Conservation (phyloP, 495 filamentous ascomycete species). For the Viridothelium virens region DNA sequence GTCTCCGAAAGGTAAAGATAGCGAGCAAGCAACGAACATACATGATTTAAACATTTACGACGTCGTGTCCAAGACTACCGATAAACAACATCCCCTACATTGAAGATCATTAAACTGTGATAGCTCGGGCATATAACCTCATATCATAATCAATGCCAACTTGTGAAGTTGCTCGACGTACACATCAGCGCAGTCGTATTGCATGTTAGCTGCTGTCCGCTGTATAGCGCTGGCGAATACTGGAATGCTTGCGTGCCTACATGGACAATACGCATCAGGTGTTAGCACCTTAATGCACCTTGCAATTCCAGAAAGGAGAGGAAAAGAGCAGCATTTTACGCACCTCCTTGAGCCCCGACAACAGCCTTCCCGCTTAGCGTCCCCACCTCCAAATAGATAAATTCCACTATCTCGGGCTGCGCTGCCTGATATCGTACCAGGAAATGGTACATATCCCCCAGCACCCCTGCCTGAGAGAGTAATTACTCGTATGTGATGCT, state of each 20-base stretch:
- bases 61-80: too few relatives aligned
- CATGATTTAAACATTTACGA: too few relatives aligned
- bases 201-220: neutral
- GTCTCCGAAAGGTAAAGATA: too few relatives aligned
- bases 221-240: neutral
- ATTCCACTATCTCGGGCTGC: conserved; percentile 18
- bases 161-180: neutral
- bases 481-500: conserved; percentile 24
- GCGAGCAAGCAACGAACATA: too few relatives aligned
- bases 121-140: neutral
- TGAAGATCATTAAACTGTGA: too few relatives aligned
- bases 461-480: conserved; percentile 3
- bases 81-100: too few relatives aligned
- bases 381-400: conserved; percentile 20
- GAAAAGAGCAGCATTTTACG: conserved; percentile 12
- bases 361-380: conserved; percentile 11
- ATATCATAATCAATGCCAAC: neutral
- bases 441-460: conserved; percentile 20
- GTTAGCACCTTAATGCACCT: neutral
- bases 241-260: neutral
- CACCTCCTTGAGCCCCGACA: conserved; percentile 24
- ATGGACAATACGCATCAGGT: neutral
- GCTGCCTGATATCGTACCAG: conserved; percentile 15
- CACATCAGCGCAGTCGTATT: neutral
- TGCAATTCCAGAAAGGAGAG: neutral